Evolutionary conservation across 2,329 filamentous ascomycete species (phyloP), one percentile per base, ranked within the genome.

Genomic region (Cordyceps cicadae): DNA sequence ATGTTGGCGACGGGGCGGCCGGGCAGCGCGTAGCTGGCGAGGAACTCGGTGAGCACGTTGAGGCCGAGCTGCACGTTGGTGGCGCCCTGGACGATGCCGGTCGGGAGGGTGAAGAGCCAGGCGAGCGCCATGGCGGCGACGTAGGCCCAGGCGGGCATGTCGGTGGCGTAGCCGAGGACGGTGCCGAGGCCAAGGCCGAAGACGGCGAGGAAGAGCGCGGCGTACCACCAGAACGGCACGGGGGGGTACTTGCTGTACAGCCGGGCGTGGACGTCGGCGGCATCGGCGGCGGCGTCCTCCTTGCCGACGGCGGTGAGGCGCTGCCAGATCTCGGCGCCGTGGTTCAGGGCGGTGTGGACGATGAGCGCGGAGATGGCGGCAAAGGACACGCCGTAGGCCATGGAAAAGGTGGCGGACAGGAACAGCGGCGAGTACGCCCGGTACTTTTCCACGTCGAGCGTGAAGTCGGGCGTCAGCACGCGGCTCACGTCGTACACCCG

Each of bases 401-500:
- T 65, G 15, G 74, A 73, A 8, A 77, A 81, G 0, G 77, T 79
- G 0, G 78, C 68, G 0, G 78, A 74, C 0, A 84, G 69, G 61
- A 83, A 84, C 49, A 84, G 72, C 0, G 82, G 79, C 8, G 81
- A 83, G 29, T 82, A 85, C 0, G 67, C 68, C 49, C 75, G 73
- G 66, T 84, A 85, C 11, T 78, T 78, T 3, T 74, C 70, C 14
- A 76, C 65, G 63, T 84, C 75, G 14, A 85, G 77, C 0, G 74
- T 77, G 58, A 76, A 74, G 48, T 75, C 70, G 1, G 72, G 64
- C 15, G 76, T 77, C 11, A 85, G 75, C n/a, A 85, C 81, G 5
- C 75, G 75, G 29, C 71, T 74, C 15, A 82, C 79, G 41, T 81
- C 77, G 65, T 85, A 85, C 1, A 69, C 60, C 1, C 68, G 66